These are phyloP conservation scores for Globomyces sp. DNA, from an alignment of 371 early-diverging fungal species.

Conservation along the genomic window DNA sequence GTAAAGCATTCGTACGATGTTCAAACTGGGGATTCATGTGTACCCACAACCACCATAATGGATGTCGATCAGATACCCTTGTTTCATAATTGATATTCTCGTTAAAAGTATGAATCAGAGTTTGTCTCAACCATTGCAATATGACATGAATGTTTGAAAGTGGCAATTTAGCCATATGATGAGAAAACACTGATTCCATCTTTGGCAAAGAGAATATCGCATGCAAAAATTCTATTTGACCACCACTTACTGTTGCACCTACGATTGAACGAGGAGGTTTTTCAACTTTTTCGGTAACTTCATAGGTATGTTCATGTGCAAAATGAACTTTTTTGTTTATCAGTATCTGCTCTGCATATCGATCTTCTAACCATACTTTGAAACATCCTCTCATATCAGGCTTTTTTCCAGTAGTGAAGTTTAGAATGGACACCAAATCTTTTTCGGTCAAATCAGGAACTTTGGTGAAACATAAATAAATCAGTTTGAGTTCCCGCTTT, in stretches of 20 bases:
- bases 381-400: no score
- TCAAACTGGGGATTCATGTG: slow-evolving; percentile 5
- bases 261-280: no score
- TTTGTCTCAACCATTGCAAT: not conserved
- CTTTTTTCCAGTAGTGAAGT: not conserved
- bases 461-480: not conserved
- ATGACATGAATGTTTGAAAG: no score
- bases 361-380: not conserved
- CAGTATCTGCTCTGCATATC: not conserved
- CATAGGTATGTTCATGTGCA: not conserved
- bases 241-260: no score
- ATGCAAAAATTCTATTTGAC: no score
- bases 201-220: no score
- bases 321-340: not conserved
- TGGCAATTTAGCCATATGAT: no score
- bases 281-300: no score
- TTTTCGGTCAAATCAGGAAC: slow-evolving; percentile 5
- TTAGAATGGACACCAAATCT: slow-evolving; percentile 4
- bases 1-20: not conserved
- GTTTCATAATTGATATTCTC: not conserved
- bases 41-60: slow-evolving; percentile 22
- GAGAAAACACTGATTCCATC: no score
- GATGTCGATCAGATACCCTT: not conserved
- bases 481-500: slow-evolving; percentile 4
- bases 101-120: not conserved